Evolutionary conservation across 1,284 basidiomycete genomes (phyloP).

Genomic region (Wolfiporia cocos): DNA sequence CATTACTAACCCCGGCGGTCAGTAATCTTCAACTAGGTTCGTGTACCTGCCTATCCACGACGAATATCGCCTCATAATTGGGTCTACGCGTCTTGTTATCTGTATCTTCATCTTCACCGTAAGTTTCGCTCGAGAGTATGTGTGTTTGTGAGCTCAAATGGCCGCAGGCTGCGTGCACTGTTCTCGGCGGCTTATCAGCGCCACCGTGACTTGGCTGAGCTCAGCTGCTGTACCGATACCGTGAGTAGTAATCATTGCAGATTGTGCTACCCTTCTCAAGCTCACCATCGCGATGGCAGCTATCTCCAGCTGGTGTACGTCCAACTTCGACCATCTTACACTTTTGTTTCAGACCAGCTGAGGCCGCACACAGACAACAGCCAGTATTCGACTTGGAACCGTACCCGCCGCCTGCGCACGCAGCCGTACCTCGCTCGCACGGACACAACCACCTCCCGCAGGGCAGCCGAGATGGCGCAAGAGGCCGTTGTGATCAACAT

Average conservation of each 20-base stretch:
- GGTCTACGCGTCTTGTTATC: no score
- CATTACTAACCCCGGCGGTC: no score
- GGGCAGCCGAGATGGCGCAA: constrained; percentile 40
- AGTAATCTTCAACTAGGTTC: no score
- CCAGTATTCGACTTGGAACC: constrained; percentile 50
- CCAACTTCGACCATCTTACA: constrained; percentile 1
- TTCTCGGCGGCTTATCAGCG: no score
- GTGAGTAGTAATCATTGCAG: background rate
- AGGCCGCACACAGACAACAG: constrained; percentile 32
- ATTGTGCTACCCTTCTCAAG: background rate
- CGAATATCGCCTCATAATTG: no score
- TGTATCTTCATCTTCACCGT: no score
- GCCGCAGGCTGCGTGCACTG: no score
- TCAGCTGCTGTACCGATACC: no score
- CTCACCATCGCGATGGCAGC: constrained; percentile 19
- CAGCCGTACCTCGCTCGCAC: constrained; percentile 45
- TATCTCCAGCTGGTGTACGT: constrained; percentile 31
- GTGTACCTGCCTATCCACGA: no score
- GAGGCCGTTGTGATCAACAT: constrained; percentile 34
- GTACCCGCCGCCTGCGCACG: constrained; percentile 42
- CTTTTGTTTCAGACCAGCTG: constrained; percentile 4
- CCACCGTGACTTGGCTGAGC: no score
- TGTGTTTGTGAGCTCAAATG: no score
- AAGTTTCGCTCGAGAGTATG: no score
- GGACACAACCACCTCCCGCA: constrained; percentile 38